phyloP scores from a whole-genome alignment of 495 filamentous ascomycete genomes.

The Xylaria scruposa region DNA sequence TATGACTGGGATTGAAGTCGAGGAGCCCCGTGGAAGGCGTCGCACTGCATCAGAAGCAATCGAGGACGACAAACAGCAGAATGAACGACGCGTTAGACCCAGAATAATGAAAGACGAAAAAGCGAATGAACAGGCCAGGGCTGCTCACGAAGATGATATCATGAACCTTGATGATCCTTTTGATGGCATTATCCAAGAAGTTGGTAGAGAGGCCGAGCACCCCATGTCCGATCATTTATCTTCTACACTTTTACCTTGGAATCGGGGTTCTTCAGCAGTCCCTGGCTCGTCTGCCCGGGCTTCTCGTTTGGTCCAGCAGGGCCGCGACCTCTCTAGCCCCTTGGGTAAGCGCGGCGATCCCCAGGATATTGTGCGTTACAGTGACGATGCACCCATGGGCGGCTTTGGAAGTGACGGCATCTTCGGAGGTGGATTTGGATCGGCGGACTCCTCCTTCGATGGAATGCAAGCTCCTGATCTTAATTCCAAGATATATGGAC shows the following conservation, averaged over 20 bases:
- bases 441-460: slow-evolving; percentile 31
- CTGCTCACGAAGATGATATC: slow-evolving; percentile 30
- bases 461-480: slow-evolving; percentile 7
- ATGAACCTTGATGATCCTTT: slow-evolving; percentile 34
- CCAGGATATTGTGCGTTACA: slow-evolving; percentile 48
- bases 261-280: slow-evolving; percentile 48
- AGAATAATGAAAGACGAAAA: slow-evolving; percentile 30
- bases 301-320: slow-evolving; percentile 41
- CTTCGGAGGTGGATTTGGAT: slow-evolving; percentile 42
- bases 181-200: slow-evolving; percentile 37
- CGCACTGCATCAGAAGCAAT: slow-evolving; percentile 36
- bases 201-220: slow-evolving; percentile 46
- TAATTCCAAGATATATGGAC: not conserved
- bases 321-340: slow-evolving; percentile 49
- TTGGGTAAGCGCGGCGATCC: slow-evolving; percentile 41
- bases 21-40: slow-evolving; percentile 30
- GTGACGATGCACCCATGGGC: slow-evolving; percentile 41
- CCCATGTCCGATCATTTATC: slow-evolving; percentile 51
- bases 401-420: slow-evolving; percentile 27
- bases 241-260: slow-evolving; percentile 49
- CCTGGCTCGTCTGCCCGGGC: slow-evolving; percentile 50
- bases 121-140: slow-evolving; percentile 31
- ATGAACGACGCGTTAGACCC: slow-evolving; percentile 37
- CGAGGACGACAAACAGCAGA: slow-evolving; percentile 31
- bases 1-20: slow-evolving; percentile 34